Evolutionary conservation across 1,284 basidiomycete species (phyloP).

Genomic region (Tilletiopsis washingtonensis): DNA sequence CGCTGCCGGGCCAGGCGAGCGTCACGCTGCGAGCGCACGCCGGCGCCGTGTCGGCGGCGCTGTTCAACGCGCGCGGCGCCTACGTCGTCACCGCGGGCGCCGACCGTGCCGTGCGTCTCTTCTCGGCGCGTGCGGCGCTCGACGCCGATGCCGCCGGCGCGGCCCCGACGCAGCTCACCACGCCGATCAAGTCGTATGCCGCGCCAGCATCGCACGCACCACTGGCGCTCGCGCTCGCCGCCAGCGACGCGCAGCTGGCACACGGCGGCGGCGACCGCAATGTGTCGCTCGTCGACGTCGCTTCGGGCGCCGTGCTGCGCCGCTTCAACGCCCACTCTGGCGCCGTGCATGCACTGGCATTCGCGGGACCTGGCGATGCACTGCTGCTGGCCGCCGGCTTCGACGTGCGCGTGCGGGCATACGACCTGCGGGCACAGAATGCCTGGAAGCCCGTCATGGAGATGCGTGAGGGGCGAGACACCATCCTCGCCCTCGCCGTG

Average conservation of each 20-base stretch:
- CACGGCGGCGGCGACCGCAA: constrained; percentile 87
- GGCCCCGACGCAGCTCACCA: not conserved
- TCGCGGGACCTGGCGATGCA: constrained; percentile 46
- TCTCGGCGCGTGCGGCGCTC: not conserved
- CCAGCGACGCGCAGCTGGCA: constrained; percentile 87
- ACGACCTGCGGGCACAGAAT: constrained; percentile 51
- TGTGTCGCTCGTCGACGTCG: constrained; percentile 92
- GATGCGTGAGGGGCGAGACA: constrained; percentile 80
- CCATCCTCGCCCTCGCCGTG: constrained; percentile 59
- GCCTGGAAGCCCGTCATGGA: constrained; percentile 70
- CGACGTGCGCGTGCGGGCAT: constrained; percentile 35
- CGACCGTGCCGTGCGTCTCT: not conserved
- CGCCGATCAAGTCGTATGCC: not conserved
- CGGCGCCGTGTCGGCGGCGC: not conserved
- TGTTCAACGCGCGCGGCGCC: not conserved
- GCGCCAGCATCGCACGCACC: not conserved
- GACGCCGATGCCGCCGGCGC: too few species aligned
- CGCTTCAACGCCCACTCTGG: constrained; percentile 79
- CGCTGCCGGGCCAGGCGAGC: too few species aligned
- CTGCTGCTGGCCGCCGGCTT: constrained; percentile 27
- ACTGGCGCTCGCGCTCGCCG: constrained; percentile 72
- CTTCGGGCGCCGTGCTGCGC: constrained; percentile 69
- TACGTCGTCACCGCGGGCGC: not conserved
- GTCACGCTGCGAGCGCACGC: not conserved
- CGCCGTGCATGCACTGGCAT: constrained; percentile 81